These are phyloP conservation scores for Chrysanthemum seticuspe DNA, from an alignment of 129 eudicot genomes.

Conservation along the genomic window DNA sequence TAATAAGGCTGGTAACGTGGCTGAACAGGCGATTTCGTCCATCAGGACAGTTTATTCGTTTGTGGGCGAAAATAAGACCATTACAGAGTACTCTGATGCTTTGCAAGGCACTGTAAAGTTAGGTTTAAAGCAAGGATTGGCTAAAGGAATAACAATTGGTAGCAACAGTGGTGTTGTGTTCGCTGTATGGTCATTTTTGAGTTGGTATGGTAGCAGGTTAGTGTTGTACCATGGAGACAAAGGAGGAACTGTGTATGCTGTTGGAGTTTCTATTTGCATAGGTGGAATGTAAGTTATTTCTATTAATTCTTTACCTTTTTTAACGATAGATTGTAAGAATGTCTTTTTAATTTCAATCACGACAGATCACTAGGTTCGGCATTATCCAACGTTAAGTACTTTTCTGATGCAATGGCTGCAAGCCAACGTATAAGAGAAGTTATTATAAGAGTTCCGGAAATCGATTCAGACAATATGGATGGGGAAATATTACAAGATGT, in stretches of 20 bases:
- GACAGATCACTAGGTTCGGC: conserved; percentile 43
- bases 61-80: conserved; percentile 47
- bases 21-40: conserved; percentile 49
- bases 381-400: too few relatives aligned
- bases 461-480: too few relatives aligned
- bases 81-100: conserved; percentile 46
- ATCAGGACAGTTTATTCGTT: conserved; percentile 54
- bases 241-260: conserved; percentile 51
- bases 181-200: conserved; percentile 40
- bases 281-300: conserved; percentile 43
- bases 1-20: conserved; percentile 42
- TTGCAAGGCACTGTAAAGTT: conserved; percentile 42
- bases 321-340: conserved; percentile 5
- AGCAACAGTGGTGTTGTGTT: conserved; percentile 41
- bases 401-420: too few relatives aligned
- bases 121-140: conserved; percentile 51
- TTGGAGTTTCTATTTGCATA: conserved; percentile 28
- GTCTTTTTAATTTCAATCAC: not conserved
- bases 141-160: conserved; percentile 48
- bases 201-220: conserved; percentile 43
- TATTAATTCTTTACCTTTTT: conserved; percentile 12
- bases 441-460: too few relatives aligned
- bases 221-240: conserved; percentile 50
- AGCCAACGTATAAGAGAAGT: too few relatives aligned
- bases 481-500: too few relatives aligned